Conservation (phyloP, 345 rosid species). For the Pseudoturritis turrita region DNA sequence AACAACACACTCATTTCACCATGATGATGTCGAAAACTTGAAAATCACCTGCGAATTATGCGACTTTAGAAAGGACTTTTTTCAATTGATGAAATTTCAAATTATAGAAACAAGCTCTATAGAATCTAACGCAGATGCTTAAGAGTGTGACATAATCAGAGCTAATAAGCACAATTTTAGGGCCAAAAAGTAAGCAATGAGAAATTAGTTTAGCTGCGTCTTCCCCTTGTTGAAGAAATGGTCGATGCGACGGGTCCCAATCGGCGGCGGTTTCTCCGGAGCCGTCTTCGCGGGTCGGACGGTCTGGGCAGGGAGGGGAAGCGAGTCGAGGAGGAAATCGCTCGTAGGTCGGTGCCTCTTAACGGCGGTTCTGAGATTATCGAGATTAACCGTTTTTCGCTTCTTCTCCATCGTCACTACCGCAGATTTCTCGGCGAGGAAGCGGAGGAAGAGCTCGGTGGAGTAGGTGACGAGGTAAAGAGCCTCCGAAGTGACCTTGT, state of each 20-base stretch:
- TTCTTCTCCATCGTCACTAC: constrained; percentile 58
- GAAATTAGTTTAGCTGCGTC: too few species aligned
- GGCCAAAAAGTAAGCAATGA: too few species aligned
- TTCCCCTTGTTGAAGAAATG: constrained; percentile 50
- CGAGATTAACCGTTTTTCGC: constrained; percentile 62
- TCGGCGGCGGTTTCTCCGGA: constrained; percentile 36
- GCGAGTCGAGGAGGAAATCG: constrained; percentile 87
- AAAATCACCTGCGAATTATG: too few species aligned
- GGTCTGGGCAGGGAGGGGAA: constrained; percentile 47
- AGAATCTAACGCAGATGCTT: too few species aligned
- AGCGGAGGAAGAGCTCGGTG: constrained; percentile 62
- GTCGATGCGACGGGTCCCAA: constrained; percentile 63
- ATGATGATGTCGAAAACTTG: too few species aligned
- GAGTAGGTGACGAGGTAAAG: constrained; percentile 57
- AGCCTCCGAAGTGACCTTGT: constrained; percentile 83
- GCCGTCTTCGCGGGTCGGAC: constrained; percentile 19
- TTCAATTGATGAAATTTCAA: too few species aligned
- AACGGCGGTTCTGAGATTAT: constrained; percentile 59
- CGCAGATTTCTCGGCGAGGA: constrained; percentile 66
- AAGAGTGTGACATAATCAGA: too few species aligned
- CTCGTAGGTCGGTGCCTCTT: constrained; percentile 71
- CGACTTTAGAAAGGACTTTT: too few species aligned
- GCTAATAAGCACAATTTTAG: too few species aligned
- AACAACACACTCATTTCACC: too few species aligned
- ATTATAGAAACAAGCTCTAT: too few species aligned